Percentiles rank a stretch among this genome's conserved stretches.
phyloP scores from a whole-genome alignment of 306 rosid genomes.

The Benincasa hispida region DNA sequence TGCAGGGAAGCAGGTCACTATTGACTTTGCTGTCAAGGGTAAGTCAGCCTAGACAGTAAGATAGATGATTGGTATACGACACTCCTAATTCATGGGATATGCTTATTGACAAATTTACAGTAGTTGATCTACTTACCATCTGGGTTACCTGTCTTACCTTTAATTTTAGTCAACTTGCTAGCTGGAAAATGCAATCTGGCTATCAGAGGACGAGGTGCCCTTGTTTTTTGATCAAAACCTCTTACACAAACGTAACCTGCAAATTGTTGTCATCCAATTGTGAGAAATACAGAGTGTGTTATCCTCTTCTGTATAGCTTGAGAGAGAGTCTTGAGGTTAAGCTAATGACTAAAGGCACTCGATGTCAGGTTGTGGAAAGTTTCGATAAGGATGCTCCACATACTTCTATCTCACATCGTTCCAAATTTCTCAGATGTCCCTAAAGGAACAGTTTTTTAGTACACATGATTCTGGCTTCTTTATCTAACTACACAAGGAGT shows the following conservation, averaged over 20 bases:
- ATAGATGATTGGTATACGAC: not conserved
- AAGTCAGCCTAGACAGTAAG: not conserved
- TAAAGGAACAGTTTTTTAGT: not conserved
- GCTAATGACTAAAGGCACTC: not conserved
- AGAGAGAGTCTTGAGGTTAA: not conserved
- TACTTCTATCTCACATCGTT: not conserved
- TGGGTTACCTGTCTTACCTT: slow-evolving; percentile 7
- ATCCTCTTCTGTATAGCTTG: not conserved
- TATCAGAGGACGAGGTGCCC: slow-evolving; percentile 73
- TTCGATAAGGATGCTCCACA: not conserved
- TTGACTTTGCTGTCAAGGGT: slow-evolving; percentile 2
- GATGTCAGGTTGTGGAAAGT: not conserved
- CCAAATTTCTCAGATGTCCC: too few species aligned
- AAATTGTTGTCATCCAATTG: slow-evolving; percentile 4
- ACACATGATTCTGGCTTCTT: not conserved
- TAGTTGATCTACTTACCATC: slow-evolving; percentile 17
- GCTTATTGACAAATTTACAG: not conserved
- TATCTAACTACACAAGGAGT: not conserved
- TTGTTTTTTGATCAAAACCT: slow-evolving; percentile 51
- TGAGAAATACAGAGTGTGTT: not conserved
- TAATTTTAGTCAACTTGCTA: slow-evolving; percentile 43
- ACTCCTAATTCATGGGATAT: not conserved
- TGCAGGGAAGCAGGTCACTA: slow-evolving; percentile 12
- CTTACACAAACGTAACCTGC: slow-evolving; percentile 84
- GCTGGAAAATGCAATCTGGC: slow-evolving; percentile 78